Conservation (phyloP, 345 rosid genomes). For the Eucalyptus polyanthemos region DNA sequence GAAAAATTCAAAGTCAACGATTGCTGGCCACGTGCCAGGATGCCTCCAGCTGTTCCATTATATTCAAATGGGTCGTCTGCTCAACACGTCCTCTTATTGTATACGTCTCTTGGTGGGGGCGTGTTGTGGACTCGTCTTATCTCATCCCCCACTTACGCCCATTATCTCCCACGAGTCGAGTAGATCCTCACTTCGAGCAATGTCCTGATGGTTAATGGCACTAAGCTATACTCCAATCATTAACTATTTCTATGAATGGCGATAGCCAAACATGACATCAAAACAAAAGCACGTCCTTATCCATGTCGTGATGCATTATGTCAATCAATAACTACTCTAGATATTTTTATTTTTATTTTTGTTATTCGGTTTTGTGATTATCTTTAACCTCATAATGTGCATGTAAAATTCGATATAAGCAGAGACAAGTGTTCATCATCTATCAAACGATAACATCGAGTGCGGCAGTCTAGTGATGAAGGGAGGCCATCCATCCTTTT, state of each 20-base stretch:
- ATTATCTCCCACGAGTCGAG: not conserved
- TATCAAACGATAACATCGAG: too few relatives aligned
- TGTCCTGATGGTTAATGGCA: not conserved
- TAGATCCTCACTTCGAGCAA: not conserved
- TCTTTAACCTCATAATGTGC: not conserved
- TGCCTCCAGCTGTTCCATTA: not conserved
- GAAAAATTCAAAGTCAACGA: not conserved
- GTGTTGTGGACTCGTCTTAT: not conserved
- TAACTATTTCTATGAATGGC: not conserved
- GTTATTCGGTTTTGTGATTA: not conserved
- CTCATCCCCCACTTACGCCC: not conserved
- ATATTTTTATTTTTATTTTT: not conserved
- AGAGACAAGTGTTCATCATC: not conserved
- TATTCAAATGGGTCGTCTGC: not conserved
- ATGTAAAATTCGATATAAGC: not conserved
- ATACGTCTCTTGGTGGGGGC: not conserved
- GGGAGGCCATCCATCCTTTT: not conserved
- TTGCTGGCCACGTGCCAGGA: not conserved
- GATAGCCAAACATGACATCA: not conserved
- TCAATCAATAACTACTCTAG: not conserved
- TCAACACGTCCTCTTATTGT: not conserved
- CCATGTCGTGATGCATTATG: not conserved
- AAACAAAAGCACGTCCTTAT: not conserved
- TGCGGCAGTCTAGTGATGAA: rapidly evolving
- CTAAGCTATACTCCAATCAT: not conserved